Evolutionary conservation across 2,329 filamentous ascomycete genomes (phyloP), one percentile per base, ranked within the genome.

Genomic region (Cercospora zeina): DNA sequence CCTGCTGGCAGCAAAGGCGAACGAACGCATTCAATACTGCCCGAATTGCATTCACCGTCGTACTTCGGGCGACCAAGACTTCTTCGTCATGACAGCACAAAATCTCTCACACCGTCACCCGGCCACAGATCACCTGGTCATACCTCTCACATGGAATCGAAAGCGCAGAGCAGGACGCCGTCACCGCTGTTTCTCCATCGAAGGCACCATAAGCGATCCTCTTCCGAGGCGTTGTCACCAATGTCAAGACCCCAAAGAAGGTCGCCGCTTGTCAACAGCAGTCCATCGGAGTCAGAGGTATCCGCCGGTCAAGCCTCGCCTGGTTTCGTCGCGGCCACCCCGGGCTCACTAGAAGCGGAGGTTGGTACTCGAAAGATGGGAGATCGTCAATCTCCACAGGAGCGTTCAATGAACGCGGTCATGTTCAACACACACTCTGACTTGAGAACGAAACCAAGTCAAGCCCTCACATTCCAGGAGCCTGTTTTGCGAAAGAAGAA

Each of bases 141-240:
- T 33, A n/a, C 16, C n/a, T 16, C 36, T 19, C n/a, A 11, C 7
- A 31, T n/a, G 27, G 47, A 53, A 5, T 2, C 19, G 19, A 31
- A 13, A 1, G 16, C 45, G n/a, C 47, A 53, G 10, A 19, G 21
- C 24, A 31, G 10, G 13, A 7, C 56, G 19, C 31, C 33, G 8
- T 51, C 45, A 19, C 47, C 56, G 13, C 27, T 37, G 19, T 14
- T 58, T n/a, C 33, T 16, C 9, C 42, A 30, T 33, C 31, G 42
- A 24, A 31, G 53, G 53, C 34, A 8, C 9, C 65, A 67, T 14
- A 63, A 62, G 21, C 50, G 65, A 59, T 68, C 67, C 7, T 68
- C 67, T 9, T 68, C 67, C 5, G 67, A 68, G 33, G 63, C 63
- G 16, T 42, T 67, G 13, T 68, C 67, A 10, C 67, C 67, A 1